Conservation (phyloP, 805 yeast species). For the Kodamaea laetipori region DNA sequence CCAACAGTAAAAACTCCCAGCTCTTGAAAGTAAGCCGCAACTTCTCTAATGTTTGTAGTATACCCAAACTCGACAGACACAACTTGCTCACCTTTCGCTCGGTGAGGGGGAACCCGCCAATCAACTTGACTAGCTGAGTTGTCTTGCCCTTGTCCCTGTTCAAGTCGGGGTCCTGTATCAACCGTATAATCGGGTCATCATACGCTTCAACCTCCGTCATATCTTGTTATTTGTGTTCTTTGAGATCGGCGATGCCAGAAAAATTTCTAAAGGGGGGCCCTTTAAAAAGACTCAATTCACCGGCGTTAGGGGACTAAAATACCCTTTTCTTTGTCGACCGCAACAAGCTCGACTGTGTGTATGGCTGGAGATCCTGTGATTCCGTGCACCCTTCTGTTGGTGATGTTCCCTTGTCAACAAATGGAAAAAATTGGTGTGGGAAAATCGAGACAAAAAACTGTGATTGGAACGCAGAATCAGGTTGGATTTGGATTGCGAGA, state of each 20-base stretch:
- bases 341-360: neutral
- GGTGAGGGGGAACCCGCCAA: conserved; percentile 44
- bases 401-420: too few species aligned
- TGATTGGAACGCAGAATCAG: too few species aligned
- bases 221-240: conserved; percentile 10
- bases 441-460: too few species aligned
- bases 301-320: conserved; percentile 1
- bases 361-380: neutral
- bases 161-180: conserved; percentile 52
- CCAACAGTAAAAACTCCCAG: conserved; percentile 59
- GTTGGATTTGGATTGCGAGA: too few species aligned
- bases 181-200: conserved; percentile 49
- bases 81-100: conserved; percentile 49
- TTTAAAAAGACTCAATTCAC: neutral
- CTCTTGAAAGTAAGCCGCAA: conserved; percentile 48
- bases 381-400: neutral
- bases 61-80: conserved; percentile 50
- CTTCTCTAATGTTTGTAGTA: conserved; percentile 52
- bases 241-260: conserved; percentile 5
- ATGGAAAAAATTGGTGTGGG: too few species aligned
- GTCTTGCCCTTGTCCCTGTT: conserved; percentile 45
- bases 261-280: neutral
- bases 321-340: neutral
- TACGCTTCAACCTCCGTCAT: conserved; percentile 22
- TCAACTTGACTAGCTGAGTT: conserved; percentile 39